Base-by-base conservation (phyloP, 2,329 filamentous ascomycete genomes). In the Verticillium albo-atrum region DNA sequence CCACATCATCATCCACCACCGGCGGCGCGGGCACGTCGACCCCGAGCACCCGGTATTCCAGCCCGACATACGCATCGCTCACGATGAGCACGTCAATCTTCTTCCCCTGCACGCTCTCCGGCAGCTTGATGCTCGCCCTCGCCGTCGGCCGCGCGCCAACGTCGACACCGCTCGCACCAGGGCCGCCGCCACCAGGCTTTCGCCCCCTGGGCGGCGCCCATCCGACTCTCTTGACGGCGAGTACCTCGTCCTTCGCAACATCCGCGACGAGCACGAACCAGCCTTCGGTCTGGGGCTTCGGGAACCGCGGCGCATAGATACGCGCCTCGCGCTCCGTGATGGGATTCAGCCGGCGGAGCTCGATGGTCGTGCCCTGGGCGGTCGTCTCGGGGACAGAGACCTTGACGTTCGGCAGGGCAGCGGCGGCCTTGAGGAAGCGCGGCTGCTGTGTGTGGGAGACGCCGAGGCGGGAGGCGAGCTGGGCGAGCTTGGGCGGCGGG, bases 271-370 rank as follows among this genome's bases (percentile, higher is more conserved):
- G 71, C 15, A 95, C 85, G 73, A 99, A 98, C 84, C 89, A 98
- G 0, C 93, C 93, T 70, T 99, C 95, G 0, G 87, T 95, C 74
- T 99, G 95, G 17, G 92, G 87, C 75, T 99, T 99, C 1, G 94
- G 94, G 75, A 96, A 98, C 25, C 85, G 83, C 3, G 96, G 94
- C 0, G 95, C 92, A 67, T 89, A 97, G 70, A 97, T 89, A 62
- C 89, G 85, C 55, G 85, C 87, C 1, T 92, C 89, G 9, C 81
- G 77, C 69, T 89, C 83, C 14, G 79, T 77, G 4, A 89, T 74
- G 1, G 83, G 71, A 72, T 96, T 97, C 55, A 83, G 76, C 0
- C 93, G 86, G 50, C 78, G 80, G 15, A 97, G 71, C 2, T 76
- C 75, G 12, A 95, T 77, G 0, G 82, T 84, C 3, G 97, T 70